Percentiles rank a stretch among this genome's conserved stretches.
Evolutionary conservation across 2,329 filamentous ascomycete genomes (phyloP).

Genomic region (Didymella segeticola): DNA sequence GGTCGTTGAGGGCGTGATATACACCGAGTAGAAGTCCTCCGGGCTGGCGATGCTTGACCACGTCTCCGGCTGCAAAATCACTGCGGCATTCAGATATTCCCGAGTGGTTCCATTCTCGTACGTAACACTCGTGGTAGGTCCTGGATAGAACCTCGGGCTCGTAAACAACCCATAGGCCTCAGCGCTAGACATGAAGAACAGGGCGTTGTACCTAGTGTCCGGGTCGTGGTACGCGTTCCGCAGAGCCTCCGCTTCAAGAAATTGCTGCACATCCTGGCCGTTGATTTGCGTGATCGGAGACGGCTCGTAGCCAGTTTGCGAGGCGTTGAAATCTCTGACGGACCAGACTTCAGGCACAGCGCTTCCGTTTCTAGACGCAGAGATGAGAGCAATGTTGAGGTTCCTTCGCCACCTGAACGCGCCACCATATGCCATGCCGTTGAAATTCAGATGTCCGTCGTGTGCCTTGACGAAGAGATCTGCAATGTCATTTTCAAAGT

Average conservation of each 20-base stretch:
- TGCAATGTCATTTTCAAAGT: conserved; percentile 50
- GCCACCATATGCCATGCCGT: conserved; percentile 46
- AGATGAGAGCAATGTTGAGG: conserved; percentile 38
- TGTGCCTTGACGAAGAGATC: conserved; percentile 40
- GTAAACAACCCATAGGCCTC: conserved; percentile 41
- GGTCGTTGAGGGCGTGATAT: conserved; percentile 28
- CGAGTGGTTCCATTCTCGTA: conserved; percentile 48
- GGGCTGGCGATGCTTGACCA: conserved; percentile 47
- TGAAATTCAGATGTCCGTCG: conserved; percentile 47
- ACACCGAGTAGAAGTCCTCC: conserved; percentile 50
- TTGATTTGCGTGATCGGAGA: conserved; percentile 50
- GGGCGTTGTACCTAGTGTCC: conserved; percentile 50
- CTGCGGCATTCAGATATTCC: conserved; percentile 40
- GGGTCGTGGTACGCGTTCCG: conserved; percentile 48
- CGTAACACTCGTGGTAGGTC: conserved; percentile 34
- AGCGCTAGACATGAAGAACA: conserved; percentile 47
- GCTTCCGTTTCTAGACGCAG: conserved; percentile 40
- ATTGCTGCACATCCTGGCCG: conserved; percentile 44
- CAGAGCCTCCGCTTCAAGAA: conserved; percentile 42
- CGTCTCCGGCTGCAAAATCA: conserved; percentile 27
- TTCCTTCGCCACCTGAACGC: conserved; percentile 45
- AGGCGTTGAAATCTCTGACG: conserved; percentile 41
- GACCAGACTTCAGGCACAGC: conserved; percentile 41
- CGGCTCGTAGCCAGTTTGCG: conserved; percentile 28
- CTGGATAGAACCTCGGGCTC: conserved; percentile 44